Evolutionary conservation across 345 rosid species (phyloP).

Genomic region (Salix exigua): DNA sequence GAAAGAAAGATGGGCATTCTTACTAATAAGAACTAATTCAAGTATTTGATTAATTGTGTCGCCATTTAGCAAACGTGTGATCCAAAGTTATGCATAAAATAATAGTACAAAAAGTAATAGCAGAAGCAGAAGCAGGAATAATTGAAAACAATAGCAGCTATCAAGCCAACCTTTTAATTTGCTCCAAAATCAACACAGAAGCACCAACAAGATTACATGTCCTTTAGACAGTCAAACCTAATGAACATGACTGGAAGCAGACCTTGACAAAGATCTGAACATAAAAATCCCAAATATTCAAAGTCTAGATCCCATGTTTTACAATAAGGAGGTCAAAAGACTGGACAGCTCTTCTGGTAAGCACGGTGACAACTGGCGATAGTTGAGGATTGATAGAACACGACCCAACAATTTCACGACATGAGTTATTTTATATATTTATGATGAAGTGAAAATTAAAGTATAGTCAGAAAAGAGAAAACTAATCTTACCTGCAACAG

Average conservation of each 20-base stretch:
- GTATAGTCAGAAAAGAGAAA: not conserved
- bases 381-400: not conserved
- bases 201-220: not conserved
- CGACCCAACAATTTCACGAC: not conserved
- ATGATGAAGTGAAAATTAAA: not conserved
- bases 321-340: not conserved
- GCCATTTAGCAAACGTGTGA: not conserved
- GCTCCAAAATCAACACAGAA: not conserved
- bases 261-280: not conserved
- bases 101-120: not conserved
- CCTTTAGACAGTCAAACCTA: not conserved
- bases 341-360: not conserved
- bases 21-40: not conserved
- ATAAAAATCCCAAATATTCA: not conserved
- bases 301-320: not conserved
- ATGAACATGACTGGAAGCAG: not conserved
- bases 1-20: not conserved
- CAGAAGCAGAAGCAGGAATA: not conserved
- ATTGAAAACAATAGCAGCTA: not conserved
- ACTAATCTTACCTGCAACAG: constrained; percentile 53
- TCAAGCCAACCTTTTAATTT: not conserved
- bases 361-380: not conserved
- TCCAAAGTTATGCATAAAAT: not conserved
- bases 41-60: not conserved
- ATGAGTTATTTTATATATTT: not conserved